These are phyloP conservation scores for Xylariales sp. DNA, from an alignment of 2,329 filamentous ascomycete genomes.

Conservation along the genomic window DNA sequence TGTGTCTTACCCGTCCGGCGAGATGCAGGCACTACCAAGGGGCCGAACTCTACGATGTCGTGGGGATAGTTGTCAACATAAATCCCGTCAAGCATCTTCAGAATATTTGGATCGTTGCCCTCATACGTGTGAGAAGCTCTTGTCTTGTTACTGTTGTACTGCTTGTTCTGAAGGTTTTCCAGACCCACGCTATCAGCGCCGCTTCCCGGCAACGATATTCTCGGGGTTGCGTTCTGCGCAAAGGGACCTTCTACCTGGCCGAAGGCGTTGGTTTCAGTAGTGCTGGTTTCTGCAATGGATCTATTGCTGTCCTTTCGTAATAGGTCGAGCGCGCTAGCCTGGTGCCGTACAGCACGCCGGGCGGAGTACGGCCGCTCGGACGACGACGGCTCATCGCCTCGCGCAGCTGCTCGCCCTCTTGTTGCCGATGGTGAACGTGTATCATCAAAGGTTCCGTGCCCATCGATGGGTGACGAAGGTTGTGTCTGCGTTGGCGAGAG, in stretches of 20 bases:
- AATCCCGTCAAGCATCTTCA: conserved; percentile 76
- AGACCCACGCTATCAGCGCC: conserved; percentile 25
- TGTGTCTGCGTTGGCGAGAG: conserved; percentile 19
- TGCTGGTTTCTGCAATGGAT: conserved; percentile 54
- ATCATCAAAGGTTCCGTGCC: conserved; percentile 28
- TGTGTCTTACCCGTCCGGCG: conserved; percentile 41
- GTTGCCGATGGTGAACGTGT: conserved; percentile 29
- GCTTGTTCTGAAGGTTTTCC: conserved; percentile 46
- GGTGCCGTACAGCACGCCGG: conserved; percentile 47
- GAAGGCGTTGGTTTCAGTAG: conserved; percentile 55
- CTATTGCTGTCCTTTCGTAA: conserved; percentile 56
- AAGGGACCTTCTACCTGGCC: conserved; percentile 57
- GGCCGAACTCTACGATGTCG: conserved; percentile 69
- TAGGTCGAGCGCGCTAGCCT: conserved; percentile 55
- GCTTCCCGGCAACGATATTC: conserved; percentile 26
- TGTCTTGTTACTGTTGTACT: conserved; percentile 39
- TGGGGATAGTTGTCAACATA: conserved; percentile 69
- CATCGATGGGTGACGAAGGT: conserved; percentile 20
- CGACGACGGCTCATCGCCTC: conserved; percentile 30
- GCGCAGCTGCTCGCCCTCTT: conserved; percentile 15
- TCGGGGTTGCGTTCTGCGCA: conserved; percentile 29
- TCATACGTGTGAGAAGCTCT: conserved; percentile 76
- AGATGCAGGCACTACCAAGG: conserved; percentile 68
- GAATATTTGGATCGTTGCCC: conserved; percentile 68
- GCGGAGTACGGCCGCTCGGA: conserved; percentile 37